Percentiles rank a stretch among this genome's conserved stretches.
Evolutionary conservation across 768 basidiomycete species (phyloP).

Genomic region (Mycena floridula): DNA sequence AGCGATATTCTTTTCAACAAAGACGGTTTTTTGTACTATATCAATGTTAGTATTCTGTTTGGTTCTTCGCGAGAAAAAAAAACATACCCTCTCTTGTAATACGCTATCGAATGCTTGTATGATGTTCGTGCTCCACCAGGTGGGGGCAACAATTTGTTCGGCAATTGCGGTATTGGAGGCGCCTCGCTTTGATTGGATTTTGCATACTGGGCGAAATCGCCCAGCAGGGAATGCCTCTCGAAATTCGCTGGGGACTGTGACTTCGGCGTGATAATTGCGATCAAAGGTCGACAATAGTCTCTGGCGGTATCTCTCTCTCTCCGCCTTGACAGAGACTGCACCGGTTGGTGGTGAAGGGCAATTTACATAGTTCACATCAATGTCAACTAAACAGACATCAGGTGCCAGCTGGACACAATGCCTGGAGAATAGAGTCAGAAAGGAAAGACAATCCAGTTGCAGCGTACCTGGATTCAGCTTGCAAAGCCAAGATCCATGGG

Average conservation of each 20-base stretch:
- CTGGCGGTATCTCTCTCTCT: slow-evolving; percentile 75
- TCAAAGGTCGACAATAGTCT: slow-evolving; percentile 75
- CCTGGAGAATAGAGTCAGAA: too few species aligned
- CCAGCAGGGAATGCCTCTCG: slow-evolving; percentile 94
- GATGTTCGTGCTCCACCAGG: slow-evolving; percentile 93
- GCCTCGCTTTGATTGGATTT: slow-evolving; percentile 81
- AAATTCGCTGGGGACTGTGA: slow-evolving; percentile 84
- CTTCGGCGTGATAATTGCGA: slow-evolving; percentile 84
- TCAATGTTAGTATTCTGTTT: slow-evolving; percentile 7
- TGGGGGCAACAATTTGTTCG: slow-evolving; percentile 84
- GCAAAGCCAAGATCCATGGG: slow-evolving; percentile 91
- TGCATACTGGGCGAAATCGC: slow-evolving; percentile 85
- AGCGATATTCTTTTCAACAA: slow-evolving; percentile 79
- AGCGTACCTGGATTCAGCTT: slow-evolving; percentile 77
- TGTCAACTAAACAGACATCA: slow-evolving; percentile 48
- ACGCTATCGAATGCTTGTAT: slow-evolving; percentile 88
- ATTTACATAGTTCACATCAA: slow-evolving; percentile 78
- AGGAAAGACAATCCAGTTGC: too few species aligned
- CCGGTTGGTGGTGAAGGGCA: slow-evolving; percentile 77
- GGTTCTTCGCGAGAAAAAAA: not conserved
- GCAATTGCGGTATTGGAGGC: slow-evolving; percentile 77
- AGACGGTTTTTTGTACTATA: slow-evolving; percentile 84
- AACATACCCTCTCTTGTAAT: slow-evolving; percentile 70
- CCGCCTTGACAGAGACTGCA: slow-evolving; percentile 69
- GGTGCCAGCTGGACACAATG: slow-evolving; percentile 57